phyloP scores from a whole-genome alignment of 306 rosid genomes.

The Castanea sativa region DNA sequence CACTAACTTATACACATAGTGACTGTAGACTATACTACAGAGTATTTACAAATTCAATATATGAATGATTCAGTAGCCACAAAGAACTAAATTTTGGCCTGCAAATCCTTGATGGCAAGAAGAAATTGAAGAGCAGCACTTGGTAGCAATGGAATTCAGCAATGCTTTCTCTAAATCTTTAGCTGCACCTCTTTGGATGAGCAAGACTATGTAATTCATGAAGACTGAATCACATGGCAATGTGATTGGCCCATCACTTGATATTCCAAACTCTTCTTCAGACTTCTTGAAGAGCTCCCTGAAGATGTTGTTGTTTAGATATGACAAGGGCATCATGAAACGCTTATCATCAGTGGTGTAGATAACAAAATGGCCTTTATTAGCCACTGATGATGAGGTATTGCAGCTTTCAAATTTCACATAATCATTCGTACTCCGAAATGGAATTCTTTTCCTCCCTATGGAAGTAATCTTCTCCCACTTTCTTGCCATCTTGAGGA shows the following conservation, averaged over 20 bases:
- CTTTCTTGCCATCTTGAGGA: background rate
- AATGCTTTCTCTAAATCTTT: slow-evolving; percentile 19
- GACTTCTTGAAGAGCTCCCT: slow-evolving; percentile 23
- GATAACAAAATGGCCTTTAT: slow-evolving; percentile 24
- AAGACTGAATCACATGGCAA: slow-evolving; percentile 42
- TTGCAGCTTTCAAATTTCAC: background rate
- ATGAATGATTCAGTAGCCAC: background rate
- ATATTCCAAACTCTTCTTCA: slow-evolving; percentile 31
- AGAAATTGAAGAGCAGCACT: background rate
- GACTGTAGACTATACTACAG: background rate
- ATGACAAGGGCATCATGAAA: slow-evolving; percentile 25
- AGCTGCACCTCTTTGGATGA: slow-evolving; percentile 26
- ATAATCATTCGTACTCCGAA: background rate
- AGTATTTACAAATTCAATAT: background rate
- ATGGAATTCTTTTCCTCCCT: background rate
- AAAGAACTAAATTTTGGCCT: background rate
- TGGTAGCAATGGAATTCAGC: background rate
- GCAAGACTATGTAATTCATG: slow-evolving; percentile 20
- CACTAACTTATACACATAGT: background rate
- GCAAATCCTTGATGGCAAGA: background rate
- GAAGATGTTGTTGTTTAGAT: slow-evolving; percentile 19
- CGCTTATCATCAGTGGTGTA: slow-evolving; percentile 25
- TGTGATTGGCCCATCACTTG: slow-evolving; percentile 24
- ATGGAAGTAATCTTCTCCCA: background rate
- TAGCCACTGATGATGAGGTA: background rate